Evolutionary conservation across 768 basidiomycete genomes (phyloP).

Genomic region (Psilocybe tampanensis): DNA sequence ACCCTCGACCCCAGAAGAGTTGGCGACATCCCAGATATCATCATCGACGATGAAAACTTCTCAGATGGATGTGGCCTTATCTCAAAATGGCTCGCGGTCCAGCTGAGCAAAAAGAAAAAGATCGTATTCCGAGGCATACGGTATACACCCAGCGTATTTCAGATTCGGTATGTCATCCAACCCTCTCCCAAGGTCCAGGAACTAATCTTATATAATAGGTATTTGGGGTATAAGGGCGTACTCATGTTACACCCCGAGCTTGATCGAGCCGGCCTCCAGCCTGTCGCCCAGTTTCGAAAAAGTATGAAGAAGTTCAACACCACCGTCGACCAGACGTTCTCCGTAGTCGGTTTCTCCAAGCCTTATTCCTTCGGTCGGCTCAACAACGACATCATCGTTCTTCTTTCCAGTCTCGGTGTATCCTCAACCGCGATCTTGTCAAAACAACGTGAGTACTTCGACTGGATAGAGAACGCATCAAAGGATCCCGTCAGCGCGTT

Average conservation of each 20-base stretch:
- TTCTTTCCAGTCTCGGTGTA: conserved; percentile 65
- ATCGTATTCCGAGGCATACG: conserved; percentile 56
- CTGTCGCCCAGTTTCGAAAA: conserved; percentile 59
- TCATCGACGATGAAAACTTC: conserved; percentile 56
- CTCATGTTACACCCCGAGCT: conserved; percentile 67
- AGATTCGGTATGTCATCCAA: conserved; percentile 53
- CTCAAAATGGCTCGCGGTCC: conserved; percentile 48
- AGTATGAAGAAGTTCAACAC: conserved; percentile 75
- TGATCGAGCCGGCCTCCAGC: conserved; percentile 41
- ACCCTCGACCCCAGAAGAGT: conserved; percentile 49
- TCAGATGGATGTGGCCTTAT: conserved; percentile 75
- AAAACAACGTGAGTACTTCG: conserved; percentile 61
- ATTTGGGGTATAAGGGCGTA: conserved; percentile 74
- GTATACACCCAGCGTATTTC: conserved; percentile 64
- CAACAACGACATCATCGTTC: conserved; percentile 71
- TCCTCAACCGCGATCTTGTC: conserved; percentile 51
- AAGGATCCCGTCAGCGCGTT: conserved; percentile 49
- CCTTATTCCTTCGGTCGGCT: conserved; percentile 68
- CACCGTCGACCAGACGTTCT: conserved; percentile 59
- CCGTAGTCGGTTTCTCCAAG: conserved; percentile 63
- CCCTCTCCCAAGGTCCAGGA: neutral
- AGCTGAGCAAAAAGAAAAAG: conserved; percentile 54
- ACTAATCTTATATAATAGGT: conserved; percentile 36
- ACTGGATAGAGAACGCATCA: conserved; percentile 57
- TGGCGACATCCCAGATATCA: conserved; percentile 62